Evolutionary conservation across 768 basidiomycete species (phyloP).

Genomic region (Boletellus ananiceps): DNA sequence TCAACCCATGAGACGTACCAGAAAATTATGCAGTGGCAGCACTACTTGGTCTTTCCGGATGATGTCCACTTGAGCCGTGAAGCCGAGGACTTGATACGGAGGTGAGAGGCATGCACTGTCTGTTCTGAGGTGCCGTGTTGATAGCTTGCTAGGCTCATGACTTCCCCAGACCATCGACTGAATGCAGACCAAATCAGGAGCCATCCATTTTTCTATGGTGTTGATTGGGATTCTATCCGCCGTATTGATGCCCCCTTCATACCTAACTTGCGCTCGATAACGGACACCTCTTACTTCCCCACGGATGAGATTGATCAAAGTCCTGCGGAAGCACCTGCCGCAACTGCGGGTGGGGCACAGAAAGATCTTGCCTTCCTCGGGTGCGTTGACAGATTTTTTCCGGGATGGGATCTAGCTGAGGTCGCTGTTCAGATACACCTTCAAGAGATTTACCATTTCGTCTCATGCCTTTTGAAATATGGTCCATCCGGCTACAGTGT

Average conservation of each 20-base stretch:
- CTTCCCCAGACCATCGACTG: constrained; percentile 73
- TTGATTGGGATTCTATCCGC: constrained; percentile 87
- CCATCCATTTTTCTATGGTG: constrained; percentile 93
- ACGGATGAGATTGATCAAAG: constrained; percentile 88
- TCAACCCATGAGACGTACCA: constrained; percentile 97
- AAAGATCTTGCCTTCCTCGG: constrained; percentile 68
- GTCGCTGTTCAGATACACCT: constrained; percentile 54
- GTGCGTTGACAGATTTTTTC: constrained; percentile 30
- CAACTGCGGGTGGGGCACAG: constrained; percentile 38
- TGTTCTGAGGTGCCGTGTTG: neutral
- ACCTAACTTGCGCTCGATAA: constrained; percentile 89
- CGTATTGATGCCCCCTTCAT: constrained; percentile 93
- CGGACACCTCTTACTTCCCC: constrained; percentile 98
- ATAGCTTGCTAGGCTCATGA: constrained; percentile 59
- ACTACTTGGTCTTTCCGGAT: constrained; percentile 84
- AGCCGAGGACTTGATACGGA: constrained; percentile 81
- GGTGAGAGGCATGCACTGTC: constrained; percentile 42
- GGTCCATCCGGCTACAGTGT: neutral
- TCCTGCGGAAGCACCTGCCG: constrained; percentile 41
- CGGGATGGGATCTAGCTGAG: constrained; percentile 2
- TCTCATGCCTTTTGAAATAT: constrained; percentile 45
- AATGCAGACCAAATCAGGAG: constrained; percentile 82
- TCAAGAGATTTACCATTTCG: constrained; percentile 70
- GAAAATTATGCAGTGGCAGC: constrained; percentile 94
- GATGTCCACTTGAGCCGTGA: constrained; percentile 91